Evolutionary conservation across 163 green algal species (phyloP).

Genomic region (Prototheca stagnorum): DNA sequence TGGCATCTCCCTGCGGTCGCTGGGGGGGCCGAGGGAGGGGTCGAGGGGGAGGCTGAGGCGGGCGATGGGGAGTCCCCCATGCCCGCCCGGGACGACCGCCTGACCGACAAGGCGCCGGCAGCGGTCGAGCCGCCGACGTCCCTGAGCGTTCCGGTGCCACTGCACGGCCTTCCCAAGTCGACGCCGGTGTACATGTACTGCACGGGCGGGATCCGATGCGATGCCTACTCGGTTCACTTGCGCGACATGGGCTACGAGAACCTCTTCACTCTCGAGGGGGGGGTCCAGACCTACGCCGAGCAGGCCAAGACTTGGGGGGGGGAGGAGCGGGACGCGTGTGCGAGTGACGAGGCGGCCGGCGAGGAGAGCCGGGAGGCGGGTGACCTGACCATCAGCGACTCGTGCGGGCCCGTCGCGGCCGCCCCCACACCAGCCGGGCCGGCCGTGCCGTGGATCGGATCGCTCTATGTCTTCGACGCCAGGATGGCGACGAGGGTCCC

Average conservation of each 20-base stretch:
- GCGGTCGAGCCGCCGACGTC: too few relatives aligned
- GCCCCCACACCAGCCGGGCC: background rate
- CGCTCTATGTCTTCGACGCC: slow-evolving; percentile 92
- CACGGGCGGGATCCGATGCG: slow-evolving; percentile 96
- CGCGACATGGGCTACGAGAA: slow-evolving; percentile 66
- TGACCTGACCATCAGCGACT: too few relatives aligned
- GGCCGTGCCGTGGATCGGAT: slow-evolving; percentile 73
- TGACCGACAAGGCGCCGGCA: background rate
- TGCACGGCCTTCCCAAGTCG: slow-evolving; percentile 28
- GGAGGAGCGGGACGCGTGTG: background rate
- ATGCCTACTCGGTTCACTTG: slow-evolving; percentile 86
- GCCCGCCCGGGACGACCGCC: background rate
- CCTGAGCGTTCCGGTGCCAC: slow-evolving; percentile 20
- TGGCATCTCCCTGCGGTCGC: too few relatives aligned
- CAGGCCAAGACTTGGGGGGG: slow-evolving; percentile 14
- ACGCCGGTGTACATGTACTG: slow-evolving; percentile 94
- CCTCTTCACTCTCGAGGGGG: slow-evolving; percentile 79
- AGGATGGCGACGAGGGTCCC: slow-evolving; percentile 64
- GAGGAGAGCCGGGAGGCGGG: background rate
- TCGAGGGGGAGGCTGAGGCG: background rate
- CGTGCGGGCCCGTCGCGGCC: too few relatives aligned
- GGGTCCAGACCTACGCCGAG: slow-evolving; percentile 57
- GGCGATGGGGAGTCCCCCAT: background rate
- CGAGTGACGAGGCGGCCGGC: background rate
- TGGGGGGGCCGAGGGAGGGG: too few relatives aligned